phyloP scores from a whole-genome alignment of 2,329 filamentous ascomycete genomes.

The Lizonia empirigonia region DNA sequence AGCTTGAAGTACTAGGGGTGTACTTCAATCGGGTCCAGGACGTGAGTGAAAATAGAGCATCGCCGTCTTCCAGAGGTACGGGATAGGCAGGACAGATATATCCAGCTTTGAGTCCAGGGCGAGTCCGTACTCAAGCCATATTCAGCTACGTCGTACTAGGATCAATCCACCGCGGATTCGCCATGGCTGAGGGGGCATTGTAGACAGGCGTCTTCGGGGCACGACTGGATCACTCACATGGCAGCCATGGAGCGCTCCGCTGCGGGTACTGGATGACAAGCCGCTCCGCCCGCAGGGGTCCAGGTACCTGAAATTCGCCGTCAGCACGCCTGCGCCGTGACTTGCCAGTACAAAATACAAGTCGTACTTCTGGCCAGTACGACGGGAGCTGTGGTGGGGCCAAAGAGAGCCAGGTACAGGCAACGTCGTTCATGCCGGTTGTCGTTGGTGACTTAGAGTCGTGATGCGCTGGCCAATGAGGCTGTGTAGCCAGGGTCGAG shows the following conservation, averaged over 20 bases:
- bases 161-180: slow-evolving; percentile 7
- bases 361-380: slow-evolving; percentile 26
- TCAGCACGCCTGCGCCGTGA: slow-evolving; percentile 31
- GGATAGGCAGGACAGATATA: slow-evolving; percentile 38
- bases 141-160: slow-evolving; percentile 32
- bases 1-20: slow-evolving; percentile 21
- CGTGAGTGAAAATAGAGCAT: slow-evolving; percentile 34
- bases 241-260: slow-evolving; percentile 28
- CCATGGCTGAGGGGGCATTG: slow-evolving; percentile 33
- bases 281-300: slow-evolving; percentile 33
- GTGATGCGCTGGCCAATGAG: slow-evolving; percentile 33
- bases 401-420: slow-evolving; percentile 27
- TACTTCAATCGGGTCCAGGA: slow-evolving; percentile 26
- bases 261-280: slow-evolving; percentile 38
- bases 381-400: slow-evolving; percentile 28
- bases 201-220: slow-evolving; percentile 26
- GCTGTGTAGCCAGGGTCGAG: slow-evolving; percentile 24
- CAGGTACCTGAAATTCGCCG: slow-evolving; percentile 29
- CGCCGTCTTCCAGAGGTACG: slow-evolving; percentile 35
- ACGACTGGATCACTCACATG: slow-evolving; percentile 34
- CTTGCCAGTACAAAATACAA: slow-evolving; percentile 30
- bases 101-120: slow-evolving; percentile 17
- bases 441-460: slow-evolving; percentile 31
- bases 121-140: slow-evolving; percentile 23
- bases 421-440: slow-evolving; percentile 28